These are phyloP conservation scores for Ustilago cynodontis DNA, from an alignment of 1,284 basidiomycete species.

Conservation along the genomic window DNA sequence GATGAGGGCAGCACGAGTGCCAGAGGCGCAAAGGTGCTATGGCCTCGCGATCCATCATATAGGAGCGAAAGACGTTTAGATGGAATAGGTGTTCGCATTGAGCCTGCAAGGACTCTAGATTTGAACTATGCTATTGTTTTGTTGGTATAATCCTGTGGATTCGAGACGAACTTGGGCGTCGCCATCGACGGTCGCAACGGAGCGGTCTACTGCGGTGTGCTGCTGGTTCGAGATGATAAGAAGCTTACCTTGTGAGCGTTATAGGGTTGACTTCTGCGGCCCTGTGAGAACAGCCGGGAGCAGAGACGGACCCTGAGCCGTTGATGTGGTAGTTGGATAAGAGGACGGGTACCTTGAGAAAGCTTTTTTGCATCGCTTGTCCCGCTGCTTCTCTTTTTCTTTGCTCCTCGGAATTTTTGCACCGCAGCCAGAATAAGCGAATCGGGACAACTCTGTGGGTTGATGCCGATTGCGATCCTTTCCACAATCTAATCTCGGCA, in stretches of 20 bases:
- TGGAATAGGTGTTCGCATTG: slow-evolving; percentile 62
- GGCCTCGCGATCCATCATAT: slow-evolving; percentile 58
- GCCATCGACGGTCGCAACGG: not conserved
- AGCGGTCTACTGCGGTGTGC: not conserved
- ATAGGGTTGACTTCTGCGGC: not conserved
- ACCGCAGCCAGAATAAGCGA: slow-evolving; percentile 4
- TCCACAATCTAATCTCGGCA: not conserved
- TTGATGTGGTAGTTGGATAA: slow-evolving; percentile 14
- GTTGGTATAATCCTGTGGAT: slow-evolving; percentile 58
- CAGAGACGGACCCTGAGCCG: slow-evolving; percentile 15
- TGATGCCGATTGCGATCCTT: not conserved
- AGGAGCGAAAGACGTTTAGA: slow-evolving; percentile 68
- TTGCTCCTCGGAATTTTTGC: slow-evolving; percentile 6
- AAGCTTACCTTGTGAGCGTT: slow-evolving; percentile 3
- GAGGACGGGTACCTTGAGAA: not conserved
- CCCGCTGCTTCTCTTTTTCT: not conserved
- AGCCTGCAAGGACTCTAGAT: slow-evolving; percentile 49
- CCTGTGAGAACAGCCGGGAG: not conserved
- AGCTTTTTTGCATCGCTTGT: not conserved
- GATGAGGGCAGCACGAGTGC: not conserved
- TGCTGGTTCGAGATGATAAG: not conserved
- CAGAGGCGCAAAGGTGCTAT: not conserved
- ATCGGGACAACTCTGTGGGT: not conserved
- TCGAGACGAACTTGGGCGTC: not conserved
- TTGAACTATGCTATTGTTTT: slow-evolving; percentile 64